Conservation (phyloP, 306 rosid species). For the Delonix regia region DNA sequence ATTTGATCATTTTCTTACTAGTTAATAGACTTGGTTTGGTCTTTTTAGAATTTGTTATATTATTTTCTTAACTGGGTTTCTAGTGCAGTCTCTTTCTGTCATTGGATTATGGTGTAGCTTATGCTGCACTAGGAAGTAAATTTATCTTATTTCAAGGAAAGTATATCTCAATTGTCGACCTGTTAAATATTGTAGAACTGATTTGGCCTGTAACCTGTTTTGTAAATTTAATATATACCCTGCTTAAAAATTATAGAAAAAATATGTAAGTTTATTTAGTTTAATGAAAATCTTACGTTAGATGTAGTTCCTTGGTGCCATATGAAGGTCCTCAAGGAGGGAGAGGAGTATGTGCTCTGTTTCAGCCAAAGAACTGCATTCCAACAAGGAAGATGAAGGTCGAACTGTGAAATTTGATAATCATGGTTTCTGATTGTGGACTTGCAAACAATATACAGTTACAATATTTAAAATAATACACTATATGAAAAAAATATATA, state of each 20-base stretch:
- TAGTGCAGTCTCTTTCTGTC: neutral
- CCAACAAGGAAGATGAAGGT: neutral
- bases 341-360: neutral
- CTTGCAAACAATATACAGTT: neutral
- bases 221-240: conserved; percentile 16
- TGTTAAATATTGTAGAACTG: neutral
- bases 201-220: conserved; percentile 50
- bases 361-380: neutral
- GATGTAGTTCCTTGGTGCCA: neutral
- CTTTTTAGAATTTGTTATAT: neutral
- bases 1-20: neutral
- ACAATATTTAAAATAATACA: neutral
- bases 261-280: neutral
- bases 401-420: neutral
- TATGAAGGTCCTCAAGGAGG: neutral
- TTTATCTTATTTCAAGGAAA: neutral
- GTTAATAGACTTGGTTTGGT: neutral
- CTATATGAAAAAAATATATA: neutral
- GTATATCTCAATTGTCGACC: neutral
- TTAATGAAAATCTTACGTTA: neutral
- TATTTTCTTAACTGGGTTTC: neutral
- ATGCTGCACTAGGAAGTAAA: neutral
- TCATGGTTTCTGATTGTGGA: neutral
- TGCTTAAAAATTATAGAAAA: neutral
- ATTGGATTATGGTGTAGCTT: neutral